These are phyloP conservation scores for maize (Zea mays) DNA, from an alignment of 176 grass and related monocot genomes.

Conservation along the genomic window DNA sequence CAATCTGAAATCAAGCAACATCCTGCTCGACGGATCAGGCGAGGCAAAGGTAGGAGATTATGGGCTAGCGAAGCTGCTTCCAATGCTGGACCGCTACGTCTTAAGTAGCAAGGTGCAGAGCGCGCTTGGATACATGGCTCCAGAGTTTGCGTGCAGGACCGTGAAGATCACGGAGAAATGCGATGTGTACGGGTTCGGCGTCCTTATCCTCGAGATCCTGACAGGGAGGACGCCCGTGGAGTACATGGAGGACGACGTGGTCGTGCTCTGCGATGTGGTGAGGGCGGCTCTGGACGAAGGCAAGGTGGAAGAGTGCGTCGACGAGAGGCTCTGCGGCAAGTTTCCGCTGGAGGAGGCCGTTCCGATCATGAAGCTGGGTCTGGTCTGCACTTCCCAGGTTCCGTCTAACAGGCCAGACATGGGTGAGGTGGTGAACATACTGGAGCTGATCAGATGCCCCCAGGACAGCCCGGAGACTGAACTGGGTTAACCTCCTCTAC, in stretches of 20 bases:
- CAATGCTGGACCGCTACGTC: constrained; percentile 93
- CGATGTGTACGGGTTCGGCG: constrained; percentile 88
- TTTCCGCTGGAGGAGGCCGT: constrained; percentile 86
- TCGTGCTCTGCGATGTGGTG: constrained; percentile 86
- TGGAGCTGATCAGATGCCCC: constrained; percentile 96
- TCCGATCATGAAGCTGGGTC: constrained; percentile 84
- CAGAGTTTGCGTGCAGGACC: constrained; percentile 91
- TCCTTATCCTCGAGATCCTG: constrained; percentile 85
- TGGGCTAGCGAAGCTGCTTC: constrained; percentile 93
- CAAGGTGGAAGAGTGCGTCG: constrained; percentile 81
- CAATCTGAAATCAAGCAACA: constrained; percentile 94
- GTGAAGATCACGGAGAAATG: constrained; percentile 98
- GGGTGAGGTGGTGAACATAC: constrained; percentile 94
- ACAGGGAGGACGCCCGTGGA: constrained; percentile 84
- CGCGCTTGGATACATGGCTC: constrained; percentile 94
- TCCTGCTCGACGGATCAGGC: constrained; percentile 75
- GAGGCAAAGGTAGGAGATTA: constrained; percentile 94
- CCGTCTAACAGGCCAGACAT: constrained; percentile 96
- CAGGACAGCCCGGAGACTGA: constrained; percentile 84
- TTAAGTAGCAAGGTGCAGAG: constrained; percentile 98
- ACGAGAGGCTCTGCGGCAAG: constrained; percentile 80
- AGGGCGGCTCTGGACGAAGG: constrained; percentile 87
- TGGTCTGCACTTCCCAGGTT: constrained; percentile 94
- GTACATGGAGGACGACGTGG: constrained; percentile 95
- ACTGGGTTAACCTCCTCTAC: constrained; percentile 49